These are phyloP conservation scores for Porcisia hertigi DNA, from an alignment of 208 protist species.

Conservation along the genomic window DNA sequence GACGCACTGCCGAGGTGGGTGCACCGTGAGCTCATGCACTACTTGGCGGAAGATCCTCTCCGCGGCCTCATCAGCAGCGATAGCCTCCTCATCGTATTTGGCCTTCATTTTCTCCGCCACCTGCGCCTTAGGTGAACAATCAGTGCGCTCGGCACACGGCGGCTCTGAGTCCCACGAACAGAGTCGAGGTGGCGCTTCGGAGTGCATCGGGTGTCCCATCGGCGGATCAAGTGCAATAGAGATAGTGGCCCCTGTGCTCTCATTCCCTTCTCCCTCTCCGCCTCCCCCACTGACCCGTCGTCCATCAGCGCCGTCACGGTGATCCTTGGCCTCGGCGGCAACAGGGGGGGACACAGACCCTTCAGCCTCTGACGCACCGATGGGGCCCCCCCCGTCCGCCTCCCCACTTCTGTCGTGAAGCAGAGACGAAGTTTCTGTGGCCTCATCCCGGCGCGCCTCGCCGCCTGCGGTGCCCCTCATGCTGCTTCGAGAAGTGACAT, in stretches of 20 bases:
- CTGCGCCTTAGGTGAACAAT: background rate
- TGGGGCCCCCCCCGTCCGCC: background rate
- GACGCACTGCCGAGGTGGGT: constrained; percentile 27
- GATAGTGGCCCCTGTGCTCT: background rate
- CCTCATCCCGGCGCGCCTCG: background rate
- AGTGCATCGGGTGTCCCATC: background rate
- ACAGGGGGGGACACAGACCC: background rate
- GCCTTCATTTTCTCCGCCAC: background rate
- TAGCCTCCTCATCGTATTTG: constrained; percentile 9
- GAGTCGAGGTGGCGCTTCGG: constrained; percentile 9
- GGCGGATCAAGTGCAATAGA: background rate
- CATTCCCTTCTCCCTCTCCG: background rate
- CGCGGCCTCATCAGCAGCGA: constrained; percentile 9
- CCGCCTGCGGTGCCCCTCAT: background rate
- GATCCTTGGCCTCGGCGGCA: too few species aligned
- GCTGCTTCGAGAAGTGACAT: background rate
- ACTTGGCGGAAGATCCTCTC: constrained; percentile 1
- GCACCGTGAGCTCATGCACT: constrained; percentile 15
- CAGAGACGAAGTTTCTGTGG: background rate
- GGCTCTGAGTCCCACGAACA: constrained; percentile 20
- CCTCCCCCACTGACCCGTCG: background rate
- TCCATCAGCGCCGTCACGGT: background rate
- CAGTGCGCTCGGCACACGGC: background rate
- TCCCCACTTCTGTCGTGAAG: background rate
- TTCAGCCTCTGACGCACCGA: background rate